Evolutionary conservation across 352 stramenopile genomes (phyloP), one percentile per base, ranked within the genome.

Genomic region (Labyrinthula sp.): DNA sequence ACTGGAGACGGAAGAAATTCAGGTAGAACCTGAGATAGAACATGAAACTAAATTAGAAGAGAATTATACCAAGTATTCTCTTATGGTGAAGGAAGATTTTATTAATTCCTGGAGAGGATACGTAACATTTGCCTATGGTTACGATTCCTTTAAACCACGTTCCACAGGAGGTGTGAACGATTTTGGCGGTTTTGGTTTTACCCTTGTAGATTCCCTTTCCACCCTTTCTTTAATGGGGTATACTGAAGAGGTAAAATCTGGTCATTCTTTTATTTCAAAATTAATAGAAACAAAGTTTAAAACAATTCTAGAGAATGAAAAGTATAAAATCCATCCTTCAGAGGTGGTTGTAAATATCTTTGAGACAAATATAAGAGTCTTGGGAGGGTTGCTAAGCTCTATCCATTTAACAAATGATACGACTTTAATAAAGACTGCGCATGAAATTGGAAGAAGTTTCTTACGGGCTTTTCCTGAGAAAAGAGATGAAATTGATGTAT

Each of bases 61-160:
- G n/a, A n/a, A n/a, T n/a, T n/a, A n/a, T n/a, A n/a, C n/a, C n/a
- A n/a, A n/a, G n/a, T n/a, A n/a, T n/a, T n/a, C n/a, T n/a, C n/a
- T n/a, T n/a, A n/a, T n/a, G 15, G 52, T 59, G 3, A 14, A 35
- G 20, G 26, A 38, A 4, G 47, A 27, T 0, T 54, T 60, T 21
- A 17, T 47, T 23, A 64, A 75, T 61, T 65, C 65, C 0, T 89
- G 74, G 84, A 58, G 57, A 0, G 79, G 71, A 38, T 96, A 97
- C 59, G 75, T 88, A 58, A 61, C 73, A 30, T 67, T 80, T 57
- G 85, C 85, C 33, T 97, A 87, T 63, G 89, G 89, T 10, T 75
- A 64, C 12, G 89, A 97, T 61, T 85, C 95, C 62, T 52, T 96
- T n/a, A 65, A 71, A 22, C 82, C 82, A 0, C 59, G 78, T 29